Base-by-base conservation (phyloP, 768 basidiomycete species). In the Mycena pura region DNA sequence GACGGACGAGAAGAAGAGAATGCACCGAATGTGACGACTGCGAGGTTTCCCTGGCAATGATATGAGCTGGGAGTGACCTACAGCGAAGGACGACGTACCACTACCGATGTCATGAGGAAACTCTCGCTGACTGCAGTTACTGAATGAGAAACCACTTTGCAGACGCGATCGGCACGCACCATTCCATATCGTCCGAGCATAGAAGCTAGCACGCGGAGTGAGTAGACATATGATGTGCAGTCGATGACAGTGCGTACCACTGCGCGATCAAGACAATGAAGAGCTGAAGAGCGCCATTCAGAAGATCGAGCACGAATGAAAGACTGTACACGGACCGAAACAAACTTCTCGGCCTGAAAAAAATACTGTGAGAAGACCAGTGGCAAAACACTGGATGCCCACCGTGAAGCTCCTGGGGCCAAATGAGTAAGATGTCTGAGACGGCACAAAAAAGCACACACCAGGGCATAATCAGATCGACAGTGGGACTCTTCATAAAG, bases 391-490 rank as follows among this genome's bases (percentile, higher is more conserved):
- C n/a, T 14, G 24, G 10, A 22, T 13, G 15, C 45, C 25, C 21
- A 63, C 62, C 41, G 62, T 53, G 44, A 57, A 53, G 39, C 62
- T 63, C 62, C 62, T 62, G 49, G 1, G 27, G 17, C 7, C 36
- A 6, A 15, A 6, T 57, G 31, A 50, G 43, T 38, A 34, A 31
- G 25, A 25, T 17, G 5, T 8, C 14, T 13, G 14, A 5, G 9
- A 19, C 3, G 17, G 21, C 14, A 29, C 0, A 17, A 29, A 28
- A 17, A 47, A 5, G 15, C 24, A 52, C 46, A 36, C 28, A 62
- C 61, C 61, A 63, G n/a, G 62, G 57, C 25, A 63, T 63, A n/a
- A 53, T 54, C 17, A 57, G 44, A 43, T 63, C 56, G 6, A 63
- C 31, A 2, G 55, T 47, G 2, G 62, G 62, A 31, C 8, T 47